These are phyloP conservation scores for Phytomonas serpens DNA, from an alignment of 208 protist species.

Conservation along the genomic window DNA sequence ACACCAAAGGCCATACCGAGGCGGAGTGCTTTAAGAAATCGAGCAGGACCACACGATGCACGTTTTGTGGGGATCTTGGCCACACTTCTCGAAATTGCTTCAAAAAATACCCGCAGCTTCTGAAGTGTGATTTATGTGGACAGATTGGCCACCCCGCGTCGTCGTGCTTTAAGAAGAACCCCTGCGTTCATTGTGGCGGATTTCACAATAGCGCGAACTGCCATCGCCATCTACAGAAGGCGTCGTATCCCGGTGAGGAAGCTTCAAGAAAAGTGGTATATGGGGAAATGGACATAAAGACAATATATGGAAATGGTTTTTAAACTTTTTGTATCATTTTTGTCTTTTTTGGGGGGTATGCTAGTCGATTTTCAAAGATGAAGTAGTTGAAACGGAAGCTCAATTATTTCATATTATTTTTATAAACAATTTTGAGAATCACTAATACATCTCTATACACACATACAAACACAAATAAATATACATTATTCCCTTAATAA, in stretches of 20 bases:
- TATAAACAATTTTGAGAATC: neutral
- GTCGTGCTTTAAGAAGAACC: constrained; percentile 76
- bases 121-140: constrained; percentile 81
- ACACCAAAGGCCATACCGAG: constrained; percentile 68
- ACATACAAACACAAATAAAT: constrained; percentile 4
- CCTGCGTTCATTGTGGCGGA: constrained; percentile 86
- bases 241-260: neutral
- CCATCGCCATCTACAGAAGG: constrained; percentile 22
- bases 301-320: neutral
- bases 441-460: constrained; percentile 11
- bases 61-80: constrained; percentile 64
- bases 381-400: neutral
- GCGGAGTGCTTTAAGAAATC: constrained; percentile 82
- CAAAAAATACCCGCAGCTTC: constrained; percentile 64
- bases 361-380: neutral
- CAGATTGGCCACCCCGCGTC: constrained; percentile 71
- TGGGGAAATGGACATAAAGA: neutral
- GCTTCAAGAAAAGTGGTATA: neutral
- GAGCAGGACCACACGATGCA: constrained; percentile 23
- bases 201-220: constrained; percentile 79
- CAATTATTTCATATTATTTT: constrained; percentile 3
- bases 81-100: constrained; percentile 75
- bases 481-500: neutral
- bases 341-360: neutral
- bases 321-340: neutral